Conservation (phyloP, 2,329 filamentous ascomycete genomes). For the Aspergillus phoenicis region DNA sequence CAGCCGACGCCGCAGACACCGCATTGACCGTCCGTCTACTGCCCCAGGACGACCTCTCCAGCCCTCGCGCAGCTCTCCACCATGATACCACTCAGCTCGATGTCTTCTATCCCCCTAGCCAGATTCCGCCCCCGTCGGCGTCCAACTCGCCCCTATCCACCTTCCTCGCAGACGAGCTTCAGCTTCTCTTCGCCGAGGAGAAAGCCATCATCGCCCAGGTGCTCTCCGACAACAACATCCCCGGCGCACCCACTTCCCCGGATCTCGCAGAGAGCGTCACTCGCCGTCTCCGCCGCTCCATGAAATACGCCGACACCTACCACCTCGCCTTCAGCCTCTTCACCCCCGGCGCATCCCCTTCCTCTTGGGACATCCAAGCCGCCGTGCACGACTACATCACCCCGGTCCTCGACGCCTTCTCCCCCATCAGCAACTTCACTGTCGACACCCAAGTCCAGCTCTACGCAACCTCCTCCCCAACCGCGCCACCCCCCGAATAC, state of each 20-base stretch:
- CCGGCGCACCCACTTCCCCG: slow-evolving; percentile 36
- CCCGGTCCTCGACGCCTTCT: slow-evolving; percentile 77
- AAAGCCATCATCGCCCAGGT: slow-evolving; percentile 80
- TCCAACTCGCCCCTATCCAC: slow-evolving; percentile 73
- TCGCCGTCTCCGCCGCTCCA: slow-evolving; percentile 74
- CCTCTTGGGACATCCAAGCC: slow-evolving; percentile 85
- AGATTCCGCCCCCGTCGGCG: slow-evolving; percentile 66
- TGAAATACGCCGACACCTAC: slow-evolving; percentile 92
- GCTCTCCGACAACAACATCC: slow-evolving; percentile 56
- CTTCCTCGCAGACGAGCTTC: slow-evolving; percentile 77
- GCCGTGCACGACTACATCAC: slow-evolving; percentile 79
- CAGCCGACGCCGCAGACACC: slow-evolving; percentile 44
- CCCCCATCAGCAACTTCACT: slow-evolving; percentile 88
- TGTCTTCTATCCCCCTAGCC: slow-evolving; percentile 72
- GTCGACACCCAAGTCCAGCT: slow-evolving; percentile 95
- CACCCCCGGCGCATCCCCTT: slow-evolving; percentile 74
- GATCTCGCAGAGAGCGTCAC: slow-evolving; percentile 61
- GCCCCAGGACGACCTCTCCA: slow-evolving; percentile 51
- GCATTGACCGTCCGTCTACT: slow-evolving; percentile 72
- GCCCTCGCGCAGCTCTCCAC: slow-evolving; percentile 64
- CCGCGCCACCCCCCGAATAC: slow-evolving; percentile 60
- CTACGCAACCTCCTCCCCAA: slow-evolving; percentile 72
- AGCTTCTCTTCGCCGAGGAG: slow-evolving; percentile 81
- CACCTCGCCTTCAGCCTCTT: slow-evolving; percentile 96
- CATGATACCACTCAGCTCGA: slow-evolving; percentile 72